Evolutionary conservation across 352 stramenopile species (phyloP), one percentile per base, ranked within the genome.

Genomic region (Pythium aphanidermatum): DNA sequence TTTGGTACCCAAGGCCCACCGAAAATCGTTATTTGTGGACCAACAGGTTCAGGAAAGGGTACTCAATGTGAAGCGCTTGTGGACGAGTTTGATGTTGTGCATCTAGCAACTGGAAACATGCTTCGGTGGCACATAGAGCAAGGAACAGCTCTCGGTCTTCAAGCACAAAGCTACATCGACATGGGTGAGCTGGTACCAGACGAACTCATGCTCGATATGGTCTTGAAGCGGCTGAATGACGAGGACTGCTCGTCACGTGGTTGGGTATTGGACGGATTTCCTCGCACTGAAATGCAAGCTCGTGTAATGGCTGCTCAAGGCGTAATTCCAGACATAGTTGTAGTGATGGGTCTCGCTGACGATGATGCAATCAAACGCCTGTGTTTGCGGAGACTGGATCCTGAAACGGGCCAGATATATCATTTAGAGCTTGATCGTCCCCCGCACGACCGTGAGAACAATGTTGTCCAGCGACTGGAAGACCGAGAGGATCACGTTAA

Each of bases 211-310:
- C 29, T 64, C 16, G 46, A 45, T 25, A 52, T 89, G 41, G 68
- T 92, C 9, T 45, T 86, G 23, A 72, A 84, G 40, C 71, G 94
- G 0, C 68, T 98, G 1, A 39, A 63, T 26, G 57, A 96, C 51
- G 42, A 69, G 2, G 93, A 98, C 64, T 98, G 92, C 60, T 59
- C 76, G 26, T 42, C 68, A 39, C 73, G 68, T 16, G 95, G 95
- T 8, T 98, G 91, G 86, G 69, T 98, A 12, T 61, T 98, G 0
- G 94, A 98, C 54, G 95, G 95, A 5, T 98, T 97, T 54, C 95
- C 95, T 2, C 82, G 92, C 31, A 98, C 93, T 7, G 74, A 84
- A 27, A 78, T 70, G 14, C 91, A 98, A 51, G 93, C 93, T 8
- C 70, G 94, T 10, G 76, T 92, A n/a, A 70, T 98, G 24, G 46